Base-by-base conservation (phyloP, 768 basidiomycete species). In the Suillus clintonianus region DNA sequence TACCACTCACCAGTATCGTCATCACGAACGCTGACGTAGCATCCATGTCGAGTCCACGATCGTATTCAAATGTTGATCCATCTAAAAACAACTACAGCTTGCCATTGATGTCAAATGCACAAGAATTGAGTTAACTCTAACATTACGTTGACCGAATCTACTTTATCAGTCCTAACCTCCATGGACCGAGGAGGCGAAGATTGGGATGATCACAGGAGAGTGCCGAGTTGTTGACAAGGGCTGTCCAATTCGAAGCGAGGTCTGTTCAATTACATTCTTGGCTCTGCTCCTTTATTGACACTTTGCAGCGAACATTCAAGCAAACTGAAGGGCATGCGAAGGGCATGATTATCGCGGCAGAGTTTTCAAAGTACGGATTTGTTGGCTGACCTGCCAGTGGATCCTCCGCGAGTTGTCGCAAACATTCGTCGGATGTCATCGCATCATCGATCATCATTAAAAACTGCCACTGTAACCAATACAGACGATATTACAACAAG, bases 211-310 rank as follows among this genome's bases (percentile, higher is more conserved):
- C 30, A 85, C 91, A 0, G 87, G n/a, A n/a, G 82, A 99, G 54
- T 90, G 88, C 80, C 92, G 89, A 72, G 81, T 92, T 22, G 79
- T 87, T 39, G 91, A 93, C 17, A 95, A 90, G 72, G 82, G 88
- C 94, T 67, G 88, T 97, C 37, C 95, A 97, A 71, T 92, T 97
- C 58, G 97, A 99, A 80, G 87, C 89, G 10, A 92, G 89, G 92
- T 94, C 76, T 45, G 82, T 67, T 34, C 7, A 47, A 50, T 32
- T 70, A 42, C 30, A 57, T 14, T 32, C 36, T 34, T 22, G 19
- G 45, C 15, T 39, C 15, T 59, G 56, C 41, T 17, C 15, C 41
- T 43, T 42, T n/a, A 57, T 41, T 58, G 14, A 17, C 50, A 5
- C 24, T 56, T 55, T 57, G 17, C 27, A 51, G 27, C 60, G 37